Percentiles rank a stretch among this genome's conserved stretches.
Evolutionary conservation across 805 yeast genomes (phyloP).

Genomic region (Saccharomycopsis capsularis): DNA sequence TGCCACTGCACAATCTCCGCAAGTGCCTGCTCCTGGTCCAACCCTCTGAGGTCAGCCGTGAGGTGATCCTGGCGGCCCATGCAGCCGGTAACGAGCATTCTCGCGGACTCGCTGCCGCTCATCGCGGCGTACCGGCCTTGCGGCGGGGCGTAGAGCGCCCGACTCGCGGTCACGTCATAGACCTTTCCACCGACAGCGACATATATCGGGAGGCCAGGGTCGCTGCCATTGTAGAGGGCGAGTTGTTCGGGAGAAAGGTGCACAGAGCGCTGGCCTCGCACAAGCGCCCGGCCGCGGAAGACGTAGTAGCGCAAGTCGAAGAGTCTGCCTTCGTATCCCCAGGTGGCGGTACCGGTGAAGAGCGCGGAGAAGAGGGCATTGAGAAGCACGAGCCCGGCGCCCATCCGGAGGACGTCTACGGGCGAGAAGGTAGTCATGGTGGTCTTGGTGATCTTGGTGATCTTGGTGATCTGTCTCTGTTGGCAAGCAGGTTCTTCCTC

Average conservation of each 20-base stretch:
- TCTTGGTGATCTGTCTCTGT: too few relatives aligned
- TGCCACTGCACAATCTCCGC: constrained; percentile 22
- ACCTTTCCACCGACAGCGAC: constrained; percentile 55
- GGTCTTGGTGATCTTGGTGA: too few relatives aligned
- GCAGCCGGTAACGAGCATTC: constrained; percentile 69
- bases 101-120: constrained; percentile 60
- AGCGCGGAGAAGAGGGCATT: constrained; percentile 47
- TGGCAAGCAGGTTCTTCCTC: too few relatives aligned
- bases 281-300: constrained; percentile 23
- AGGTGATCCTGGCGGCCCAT: constrained; percentile 45
- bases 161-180: constrained; percentile 52
- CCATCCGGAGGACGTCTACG: constrained; percentile 37
- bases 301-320: constrained; percentile 37
- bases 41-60: constrained; percentile 61
- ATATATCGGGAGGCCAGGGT: constrained; percentile 44
- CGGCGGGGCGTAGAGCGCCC: constrained; percentile 47
- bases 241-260: constrained; percentile 41
- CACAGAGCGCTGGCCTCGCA: too few relatives aligned
- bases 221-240: constrained; percentile 44
- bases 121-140: constrained; percentile 48
- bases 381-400: constrained; percentile 40
- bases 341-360: constrained; percentile 49
- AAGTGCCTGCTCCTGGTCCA: constrained; percentile 37
- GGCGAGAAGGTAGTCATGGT: constrained; percentile 1
- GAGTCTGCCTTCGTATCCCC: constrained; percentile 56